Percentiles rank a stretch among this genome's conserved stretches.
Conservation (phyloP, 2,329 filamentous ascomycete genomes). For the Neodidymelliopsis sp. region DNA sequence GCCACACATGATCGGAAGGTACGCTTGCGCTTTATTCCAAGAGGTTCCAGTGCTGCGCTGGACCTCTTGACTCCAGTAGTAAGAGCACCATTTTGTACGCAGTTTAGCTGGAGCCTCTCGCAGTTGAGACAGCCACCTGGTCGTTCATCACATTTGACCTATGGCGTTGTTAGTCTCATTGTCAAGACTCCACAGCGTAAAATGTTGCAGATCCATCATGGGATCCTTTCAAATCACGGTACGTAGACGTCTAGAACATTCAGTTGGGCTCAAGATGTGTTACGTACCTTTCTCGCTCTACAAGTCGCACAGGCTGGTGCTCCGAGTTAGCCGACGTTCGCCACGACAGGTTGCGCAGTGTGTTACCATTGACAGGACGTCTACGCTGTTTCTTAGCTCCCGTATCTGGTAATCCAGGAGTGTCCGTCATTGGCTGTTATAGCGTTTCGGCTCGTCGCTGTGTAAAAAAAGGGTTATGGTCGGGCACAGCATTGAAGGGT, state of each 20-base stretch:
- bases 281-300: slow-evolving; percentile 28
- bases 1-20: slow-evolving; percentile 42
- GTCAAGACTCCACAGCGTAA: too few species aligned
- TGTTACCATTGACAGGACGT: slow-evolving; percentile 36
- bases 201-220: too few species aligned
- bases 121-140: slow-evolving; percentile 42
- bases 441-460: slow-evolving; percentile 23
- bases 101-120: slow-evolving; percentile 38
- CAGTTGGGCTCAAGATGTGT: background rate
- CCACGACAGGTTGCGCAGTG: background rate
- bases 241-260: too few species aligned
- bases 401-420: slow-evolving; percentile 16
- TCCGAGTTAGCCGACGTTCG: slow-evolving; percentile 14
- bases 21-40: slow-evolving; percentile 42
- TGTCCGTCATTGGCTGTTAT: slow-evolving; percentile 17
- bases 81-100: slow-evolving; percentile 35
- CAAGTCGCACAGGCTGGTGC: slow-evolving; percentile 29
- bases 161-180: slow-evolving; percentile 15
- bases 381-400: slow-evolving; percentile 33
- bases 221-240: too few species aligned
- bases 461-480: slow-evolving; percentile 2
- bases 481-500: slow-evolving; percentile 11
- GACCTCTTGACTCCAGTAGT: slow-evolving; percentile 24
- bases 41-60: slow-evolving; percentile 25
- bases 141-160: slow-evolving; percentile 46